phyloP scores from a whole-genome alignment of 2,329 filamentous ascomycete species.

The Ophiostoma sp. region DNA sequence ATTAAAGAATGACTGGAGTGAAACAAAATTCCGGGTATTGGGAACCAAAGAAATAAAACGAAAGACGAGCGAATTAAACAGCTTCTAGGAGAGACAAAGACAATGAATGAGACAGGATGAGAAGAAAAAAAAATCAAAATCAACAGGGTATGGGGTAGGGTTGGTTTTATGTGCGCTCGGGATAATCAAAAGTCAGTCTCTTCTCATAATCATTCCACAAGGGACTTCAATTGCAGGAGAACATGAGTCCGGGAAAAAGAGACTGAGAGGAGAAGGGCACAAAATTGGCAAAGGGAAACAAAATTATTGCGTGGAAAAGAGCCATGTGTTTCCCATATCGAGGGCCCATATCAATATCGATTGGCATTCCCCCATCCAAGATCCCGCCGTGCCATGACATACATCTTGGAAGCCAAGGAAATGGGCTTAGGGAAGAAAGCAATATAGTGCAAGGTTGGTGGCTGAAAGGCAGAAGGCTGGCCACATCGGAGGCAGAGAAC shows the following conservation, averaged over 20 bases:
- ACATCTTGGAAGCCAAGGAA: background rate
- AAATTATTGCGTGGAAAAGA: background rate
- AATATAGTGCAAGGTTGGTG: background rate
- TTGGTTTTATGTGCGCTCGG: constrained; percentile 5
- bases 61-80: background rate
- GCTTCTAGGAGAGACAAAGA: too few relatives aligned
- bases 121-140: background rate
- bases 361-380: constrained; percentile 13
- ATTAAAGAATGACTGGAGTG: background rate
- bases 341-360: background rate
- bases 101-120: background rate
- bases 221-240: background rate
- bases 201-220: background rate
- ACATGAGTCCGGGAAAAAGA: constrained; percentile 8
- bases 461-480: constrained; percentile 7
- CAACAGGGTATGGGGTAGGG: background rate
- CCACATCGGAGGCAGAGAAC: background rate
- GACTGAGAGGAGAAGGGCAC: background rate
- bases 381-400: constrained; percentile 4
- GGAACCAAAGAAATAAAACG: background rate
- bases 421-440: constrained; percentile 12
- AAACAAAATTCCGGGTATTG: background rate
- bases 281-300: background rate
- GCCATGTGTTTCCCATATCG: constrained; percentile 9
- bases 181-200: background rate